phyloP scores from a whole-genome alignment of 495 filamentous ascomycete species.

The Darksidea phi region DNA sequence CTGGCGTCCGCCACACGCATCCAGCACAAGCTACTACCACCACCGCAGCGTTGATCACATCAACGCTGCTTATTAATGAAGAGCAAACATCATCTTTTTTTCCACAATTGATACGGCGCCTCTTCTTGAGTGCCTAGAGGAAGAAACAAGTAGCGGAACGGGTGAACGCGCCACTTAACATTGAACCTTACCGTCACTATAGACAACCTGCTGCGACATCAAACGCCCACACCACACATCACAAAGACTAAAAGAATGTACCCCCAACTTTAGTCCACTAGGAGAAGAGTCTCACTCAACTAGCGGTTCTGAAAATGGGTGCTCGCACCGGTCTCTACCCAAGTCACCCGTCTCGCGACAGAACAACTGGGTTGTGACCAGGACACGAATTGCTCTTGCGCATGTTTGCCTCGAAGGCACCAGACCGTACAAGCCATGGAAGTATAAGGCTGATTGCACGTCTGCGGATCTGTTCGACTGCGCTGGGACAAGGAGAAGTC shows the following conservation, averaged over 20 bases:
- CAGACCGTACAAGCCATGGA: constrained; percentile 22
- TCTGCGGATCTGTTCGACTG: constrained; percentile 26
- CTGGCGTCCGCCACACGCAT: too few species aligned
- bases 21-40: too few species aligned
- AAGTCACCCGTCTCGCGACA: background rate
- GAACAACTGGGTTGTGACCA: background rate
- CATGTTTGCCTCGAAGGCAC: background rate
- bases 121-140: too few species aligned
- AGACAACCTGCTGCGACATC: too few species aligned
- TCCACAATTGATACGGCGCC: too few species aligned
- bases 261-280: constrained; percentile 25
- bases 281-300: constrained; percentile 16
- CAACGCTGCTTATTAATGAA: too few species aligned
- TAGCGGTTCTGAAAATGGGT: constrained; percentile 24
- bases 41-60: too few species aligned
- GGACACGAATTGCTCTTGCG: constrained; percentile 16
- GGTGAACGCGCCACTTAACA: too few species aligned
- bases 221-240: background rate
- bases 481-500: constrained; percentile 15
- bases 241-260: constrained; percentile 2
- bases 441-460: constrained; percentile 12
- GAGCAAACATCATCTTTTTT: too few species aligned
- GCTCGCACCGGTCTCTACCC: background rate
- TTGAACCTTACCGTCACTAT: too few species aligned
- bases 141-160: too few species aligned